phyloP scores from a whole-genome alignment of 2,329 filamentous ascomycete genomes.

The Apiospora kogelbergensis region DNA sequence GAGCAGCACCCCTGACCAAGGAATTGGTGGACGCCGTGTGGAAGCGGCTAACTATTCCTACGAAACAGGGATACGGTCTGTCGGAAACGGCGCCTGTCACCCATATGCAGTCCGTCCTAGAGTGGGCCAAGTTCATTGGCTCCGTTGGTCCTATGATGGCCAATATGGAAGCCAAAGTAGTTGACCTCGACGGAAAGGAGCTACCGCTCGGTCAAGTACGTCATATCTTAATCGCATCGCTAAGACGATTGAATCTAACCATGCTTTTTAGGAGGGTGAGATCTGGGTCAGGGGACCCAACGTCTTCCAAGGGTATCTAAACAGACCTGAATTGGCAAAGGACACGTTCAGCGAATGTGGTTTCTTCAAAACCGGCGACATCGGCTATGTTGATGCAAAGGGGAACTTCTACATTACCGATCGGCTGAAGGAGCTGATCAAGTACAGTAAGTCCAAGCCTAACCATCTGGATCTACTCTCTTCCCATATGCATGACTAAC shows the following conservation, averaged over 20 bases:
- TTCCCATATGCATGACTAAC: slow-evolving; percentile 30
- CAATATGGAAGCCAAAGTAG: slow-evolving; percentile 80
- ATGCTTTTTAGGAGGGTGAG: slow-evolving; percentile 56
- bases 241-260: background rate
- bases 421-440: slow-evolving; percentile 70
- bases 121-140: slow-evolving; percentile 76
- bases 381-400: slow-evolving; percentile 73
- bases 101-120: slow-evolving; percentile 69
- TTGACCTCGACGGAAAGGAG: slow-evolving; percentile 59
- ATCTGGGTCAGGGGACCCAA: slow-evolving; percentile 79
- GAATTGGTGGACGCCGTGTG: slow-evolving; percentile 79
- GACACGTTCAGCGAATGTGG: slow-evolving; percentile 74
- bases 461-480: background rate
- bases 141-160: slow-evolving; percentile 76
- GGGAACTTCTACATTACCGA: slow-evolving; percentile 92
- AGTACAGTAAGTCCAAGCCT: slow-evolving; percentile 47
- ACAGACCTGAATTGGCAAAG: slow-evolving; percentile 68
- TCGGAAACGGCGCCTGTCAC: slow-evolving; percentile 83
- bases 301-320: slow-evolving; percentile 76
- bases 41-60: slow-evolving; percentile 69
- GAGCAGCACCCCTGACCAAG: slow-evolving; percentile 78
- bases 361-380: slow-evolving; percentile 89
- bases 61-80: slow-evolving; percentile 93
- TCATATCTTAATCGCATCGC: background rate
- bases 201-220: slow-evolving; percentile 52